Base-by-base conservation (phyloP, 2,329 filamentous ascomycete species). In the Ceratocystis albifundus region DNA sequence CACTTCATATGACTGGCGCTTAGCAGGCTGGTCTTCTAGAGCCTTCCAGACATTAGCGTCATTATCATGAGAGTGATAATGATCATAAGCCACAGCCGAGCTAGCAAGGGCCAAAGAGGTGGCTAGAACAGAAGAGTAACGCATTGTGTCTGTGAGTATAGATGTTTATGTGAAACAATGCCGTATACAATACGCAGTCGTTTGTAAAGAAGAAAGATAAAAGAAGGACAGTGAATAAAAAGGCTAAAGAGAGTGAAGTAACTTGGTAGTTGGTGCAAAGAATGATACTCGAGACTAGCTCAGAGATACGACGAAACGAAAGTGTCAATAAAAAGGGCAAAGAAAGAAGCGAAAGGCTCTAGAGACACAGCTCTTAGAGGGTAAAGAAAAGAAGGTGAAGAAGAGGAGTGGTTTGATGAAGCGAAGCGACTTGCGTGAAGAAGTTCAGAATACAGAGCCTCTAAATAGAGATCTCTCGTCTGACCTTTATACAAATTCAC, bases 231-330 rank as follows among this genome's bases (percentile, higher is more conserved):
- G 20, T 6, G 28, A 59, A 32, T 5, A 30, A 3, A 17, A 22
- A 32, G 7, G 12, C 2, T 30, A 59, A 8, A 30, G 53, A 57
- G 22, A n/a, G 28, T n/a, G 32, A 32, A 17, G 12, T 4, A 32
- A n/a, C 25, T n/a, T 17, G n/a, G 4, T 55, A 22, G 3, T 20
- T 20, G 10, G 28, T 59, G n/a, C 7, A 32, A 59, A 36, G 53
- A 59, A 59, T 59, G 28, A 30, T 36, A 59, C 53, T 59, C 53
- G 53, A 59, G 53, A 32, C 53, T 59, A 59, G 53, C 53, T 59
- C 53, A 59, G 53, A 59, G 53, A 22, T 36, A 8, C 12, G 17
- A 57, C 22, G 10, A 61, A 61, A 20, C 36, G 8, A 41, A 44
- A 30, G 12, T 44, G 44, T 61, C 2, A 30, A 61, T 1, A 61